Evolutionary conservation across 306 rosid genomes (phyloP).

Genomic region (Lathyrus aphaca): DNA sequence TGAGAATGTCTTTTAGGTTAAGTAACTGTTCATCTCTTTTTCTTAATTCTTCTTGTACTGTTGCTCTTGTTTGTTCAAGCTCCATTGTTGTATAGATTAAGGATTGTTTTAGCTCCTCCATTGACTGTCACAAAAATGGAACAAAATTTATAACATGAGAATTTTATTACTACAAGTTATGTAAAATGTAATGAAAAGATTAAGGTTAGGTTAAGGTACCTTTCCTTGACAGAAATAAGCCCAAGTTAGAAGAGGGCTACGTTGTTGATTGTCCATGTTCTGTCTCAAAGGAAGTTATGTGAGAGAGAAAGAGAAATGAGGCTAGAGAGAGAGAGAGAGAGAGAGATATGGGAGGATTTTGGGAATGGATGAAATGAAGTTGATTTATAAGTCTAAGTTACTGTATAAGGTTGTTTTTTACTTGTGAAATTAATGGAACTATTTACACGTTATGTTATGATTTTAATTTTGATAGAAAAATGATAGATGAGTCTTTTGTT

Average conservation of each 20-base stretch:
- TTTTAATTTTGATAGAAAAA: too few species aligned
- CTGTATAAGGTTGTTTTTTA: constrained; percentile 21
- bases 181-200: neutral
- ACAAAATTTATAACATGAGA: neutral
- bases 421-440: too few species aligned
- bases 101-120: constrained; percentile 78
- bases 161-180: too few species aligned
- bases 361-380: constrained; percentile 40
- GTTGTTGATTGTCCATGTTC: constrained; percentile 77
- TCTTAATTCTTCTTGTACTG: constrained; percentile 76
- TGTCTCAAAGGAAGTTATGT: constrained; percentile 3
- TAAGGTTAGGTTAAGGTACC: constrained; percentile 46
- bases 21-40: constrained; percentile 79
- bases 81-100: constrained; percentile 73
- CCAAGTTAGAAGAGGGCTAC: constrained; percentile 62
- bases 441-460: too few species aligned
- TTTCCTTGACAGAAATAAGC: constrained; percentile 75
- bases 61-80: constrained; percentile 73
- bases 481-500: neutral
- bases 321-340: neutral
- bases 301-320: constrained; percentile 7
- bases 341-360: constrained; percentile 44
- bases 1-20: constrained; percentile 62
- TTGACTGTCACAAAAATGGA: constrained; percentile 45
- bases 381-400: constrained; percentile 53